Conservation (phyloP, 352 stramenopile species). For the Phytophthora cactorum region DNA sequence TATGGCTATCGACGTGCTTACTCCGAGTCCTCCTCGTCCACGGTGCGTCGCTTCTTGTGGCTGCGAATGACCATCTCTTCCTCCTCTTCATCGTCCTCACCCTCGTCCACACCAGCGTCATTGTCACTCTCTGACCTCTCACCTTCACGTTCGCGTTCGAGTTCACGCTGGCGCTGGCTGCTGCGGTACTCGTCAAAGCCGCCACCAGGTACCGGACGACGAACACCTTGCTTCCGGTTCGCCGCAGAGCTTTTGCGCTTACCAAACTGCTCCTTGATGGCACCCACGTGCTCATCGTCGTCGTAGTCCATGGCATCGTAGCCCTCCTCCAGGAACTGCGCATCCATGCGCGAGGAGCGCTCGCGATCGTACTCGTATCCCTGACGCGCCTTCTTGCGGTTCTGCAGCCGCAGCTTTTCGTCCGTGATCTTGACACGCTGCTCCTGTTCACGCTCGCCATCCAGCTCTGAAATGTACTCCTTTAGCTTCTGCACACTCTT, state of each 20-base stretch:
- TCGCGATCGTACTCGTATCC: constrained; percentile 82
- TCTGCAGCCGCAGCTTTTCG: constrained; percentile 82
- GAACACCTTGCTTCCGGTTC: constrained; percentile 39
- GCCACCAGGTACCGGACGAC: constrained; percentile 57
- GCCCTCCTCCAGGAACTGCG: constrained; percentile 82
- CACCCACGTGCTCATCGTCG: constrained; percentile 82
- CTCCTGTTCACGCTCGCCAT: constrained; percentile 84
- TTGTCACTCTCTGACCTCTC: constrained; percentile 82
- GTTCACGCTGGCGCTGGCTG: constrained; percentile 43
- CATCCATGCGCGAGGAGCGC: constrained; percentile 79
- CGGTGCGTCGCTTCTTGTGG: constrained; percentile 83
- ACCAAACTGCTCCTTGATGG: constrained; percentile 88
- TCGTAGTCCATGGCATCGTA: constrained; percentile 84
- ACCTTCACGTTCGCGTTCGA: constrained; percentile 49
- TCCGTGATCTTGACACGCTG: constrained; percentile 88
- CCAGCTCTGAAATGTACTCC: constrained; percentile 86
- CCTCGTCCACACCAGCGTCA: constrained; percentile 47
- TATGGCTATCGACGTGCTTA: constrained; percentile 1
- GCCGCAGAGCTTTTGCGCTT: constrained; percentile 47
- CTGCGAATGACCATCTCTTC: constrained; percentile 76
- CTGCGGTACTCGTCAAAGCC: constrained; percentile 87
- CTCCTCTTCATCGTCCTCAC: constrained; percentile 80
- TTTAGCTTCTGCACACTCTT: constrained; percentile 89
- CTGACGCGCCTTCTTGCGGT: constrained; percentile 87
- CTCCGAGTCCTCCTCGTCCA: constrained; percentile 85